Conservation (phyloP, 768 basidiomycete species). For the Pleurotus cornucopiae region DNA sequence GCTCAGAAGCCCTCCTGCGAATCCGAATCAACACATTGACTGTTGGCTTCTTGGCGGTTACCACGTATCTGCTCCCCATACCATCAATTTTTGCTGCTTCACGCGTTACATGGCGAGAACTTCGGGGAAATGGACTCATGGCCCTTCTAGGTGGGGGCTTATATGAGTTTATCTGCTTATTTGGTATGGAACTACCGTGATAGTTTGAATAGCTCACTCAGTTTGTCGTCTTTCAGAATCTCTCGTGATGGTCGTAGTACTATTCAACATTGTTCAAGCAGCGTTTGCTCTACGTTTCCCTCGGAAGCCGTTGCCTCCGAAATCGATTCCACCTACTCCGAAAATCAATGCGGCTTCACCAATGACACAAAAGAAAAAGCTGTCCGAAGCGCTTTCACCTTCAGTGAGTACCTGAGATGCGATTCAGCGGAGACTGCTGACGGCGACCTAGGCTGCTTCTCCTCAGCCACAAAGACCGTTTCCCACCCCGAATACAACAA, state of each 20-base stretch:
- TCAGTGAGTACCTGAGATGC: not conserved
- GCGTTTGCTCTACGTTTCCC: conserved; percentile 2
- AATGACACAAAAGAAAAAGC: not conserved
- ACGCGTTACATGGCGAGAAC: not conserved
- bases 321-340: not conserved
- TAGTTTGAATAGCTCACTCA: not conserved
- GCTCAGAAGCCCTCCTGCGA: conserved; percentile 1
- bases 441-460: not conserved
- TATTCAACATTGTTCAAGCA: conserved; percentile 2
- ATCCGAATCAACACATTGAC: not conserved
- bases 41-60: not conserved
- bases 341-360: not conserved
- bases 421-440: not conserved
- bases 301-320: not conserved
- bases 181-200: not conserved
- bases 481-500: not conserved
- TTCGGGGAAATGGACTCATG: not conserved
- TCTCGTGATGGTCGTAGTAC: not conserved
- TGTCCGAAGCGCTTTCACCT: conserved; percentile 3
- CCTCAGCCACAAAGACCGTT: conserved; percentile 1
- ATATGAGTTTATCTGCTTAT: not conserved
- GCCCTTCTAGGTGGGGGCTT: not conserved
- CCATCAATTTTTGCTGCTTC: not conserved
- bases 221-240: not conserved
- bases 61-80: not conserved